phyloP scores from a whole-genome alignment of 2,329 filamentous ascomycete species.

The Botrytis aclada region DNA sequence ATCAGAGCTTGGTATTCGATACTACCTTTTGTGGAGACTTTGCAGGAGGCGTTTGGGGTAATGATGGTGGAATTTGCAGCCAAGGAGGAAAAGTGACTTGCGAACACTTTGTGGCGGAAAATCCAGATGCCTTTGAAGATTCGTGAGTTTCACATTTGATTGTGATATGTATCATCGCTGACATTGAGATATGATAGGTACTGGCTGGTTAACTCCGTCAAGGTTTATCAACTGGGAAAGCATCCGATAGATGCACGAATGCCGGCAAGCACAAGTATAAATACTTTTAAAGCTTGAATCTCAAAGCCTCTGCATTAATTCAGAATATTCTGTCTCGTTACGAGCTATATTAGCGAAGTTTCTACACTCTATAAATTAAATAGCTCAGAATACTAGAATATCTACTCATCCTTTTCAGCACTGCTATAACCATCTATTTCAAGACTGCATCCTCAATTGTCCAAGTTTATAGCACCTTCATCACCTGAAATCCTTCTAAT shows the following conservation, averaged over 20 bases:
- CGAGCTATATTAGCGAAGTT: neutral
- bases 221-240: neutral
- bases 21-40: constrained; percentile 85
- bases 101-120: constrained; percentile 66
- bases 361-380: no score
- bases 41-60: constrained; percentile 59
- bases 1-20: constrained; percentile 75
- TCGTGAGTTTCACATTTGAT: constrained; percentile 48
- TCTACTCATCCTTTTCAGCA: neutral
- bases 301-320: fast-evolving
- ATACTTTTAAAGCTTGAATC: neutral
- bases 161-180: fast-evolving
- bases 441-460: no score
- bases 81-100: constrained; percentile 51
- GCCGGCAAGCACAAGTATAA: neutral
- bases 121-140: constrained; percentile 66
- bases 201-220: constrained; percentile 15
- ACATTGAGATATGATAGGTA: neutral
- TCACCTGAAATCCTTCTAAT: no score
- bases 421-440: neutral
- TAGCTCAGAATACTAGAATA: neutral
- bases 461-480: no score
- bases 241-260: neutral
- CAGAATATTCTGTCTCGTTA: fast-evolving
- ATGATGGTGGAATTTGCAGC: constrained; percentile 50